phyloP scores from a whole-genome alignment of 257 asterid species.

The Vinca minor region DNA sequence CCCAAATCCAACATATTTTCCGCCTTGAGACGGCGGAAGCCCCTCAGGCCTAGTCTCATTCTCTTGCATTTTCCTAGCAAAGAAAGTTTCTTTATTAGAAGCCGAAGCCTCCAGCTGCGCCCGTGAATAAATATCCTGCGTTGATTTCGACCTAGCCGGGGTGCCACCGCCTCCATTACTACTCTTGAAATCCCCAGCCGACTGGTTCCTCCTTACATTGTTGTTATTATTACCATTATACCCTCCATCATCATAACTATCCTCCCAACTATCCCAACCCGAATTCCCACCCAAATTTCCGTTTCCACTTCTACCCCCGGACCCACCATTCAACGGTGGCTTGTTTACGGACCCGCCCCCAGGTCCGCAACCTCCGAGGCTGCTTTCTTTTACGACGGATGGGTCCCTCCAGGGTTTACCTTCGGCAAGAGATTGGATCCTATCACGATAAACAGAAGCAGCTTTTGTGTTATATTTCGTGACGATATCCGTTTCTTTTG shows the following conservation, averaged over 20 bases:
- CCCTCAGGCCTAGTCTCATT: conserved; percentile 76
- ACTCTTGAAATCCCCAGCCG: conserved; percentile 73
- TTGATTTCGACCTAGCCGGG: conserved; percentile 59
- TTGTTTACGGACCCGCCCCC: conserved; percentile 20
- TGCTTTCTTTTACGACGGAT: conserved; percentile 54
- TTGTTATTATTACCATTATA: conserved; percentile 22
- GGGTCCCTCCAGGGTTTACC: conserved; percentile 92
- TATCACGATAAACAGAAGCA: conserved; percentile 68
- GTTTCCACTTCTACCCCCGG: too few species aligned
- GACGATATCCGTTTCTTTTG: conserved; percentile 71
- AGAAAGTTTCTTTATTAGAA: conserved; percentile 64
- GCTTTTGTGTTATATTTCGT: conserved; percentile 70
- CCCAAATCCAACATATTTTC: conserved; percentile 95
- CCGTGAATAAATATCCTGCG: conserved; percentile 51
- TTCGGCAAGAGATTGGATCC: conserved; percentile 80
- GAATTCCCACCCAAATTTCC: conserved; percentile 35
- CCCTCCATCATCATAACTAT: conserved; percentile 53
- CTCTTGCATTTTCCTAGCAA: conserved; percentile 56
- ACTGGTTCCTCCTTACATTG: conserved; percentile 59
- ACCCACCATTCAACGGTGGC: conserved; percentile 51
- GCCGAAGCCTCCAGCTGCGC: conserved; percentile 74
- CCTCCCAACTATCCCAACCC: conserved; percentile 99
- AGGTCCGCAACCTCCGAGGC: conserved; percentile 12
- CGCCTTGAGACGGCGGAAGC: conserved; percentile 85
- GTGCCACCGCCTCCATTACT: conserved; percentile 42